Evolutionary conservation across 2,329 filamentous ascomycete genomes (phyloP).

Genomic region (Thielaviopsis punctulata): DNA sequence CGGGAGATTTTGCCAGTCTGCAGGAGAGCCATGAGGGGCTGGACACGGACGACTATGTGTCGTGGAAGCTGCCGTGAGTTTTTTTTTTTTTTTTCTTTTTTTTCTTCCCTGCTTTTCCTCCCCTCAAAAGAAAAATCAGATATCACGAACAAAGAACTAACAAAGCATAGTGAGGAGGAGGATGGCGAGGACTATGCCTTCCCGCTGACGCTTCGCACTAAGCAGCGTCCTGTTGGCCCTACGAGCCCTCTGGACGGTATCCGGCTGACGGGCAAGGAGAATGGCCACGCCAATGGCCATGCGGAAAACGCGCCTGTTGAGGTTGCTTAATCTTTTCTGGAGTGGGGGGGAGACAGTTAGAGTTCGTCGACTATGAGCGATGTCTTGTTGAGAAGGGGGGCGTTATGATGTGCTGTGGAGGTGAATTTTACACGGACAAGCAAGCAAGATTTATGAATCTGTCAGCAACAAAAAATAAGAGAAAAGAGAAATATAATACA

Average conservation of each 20-base stretch:
- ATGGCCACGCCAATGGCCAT: constrained; percentile 1
- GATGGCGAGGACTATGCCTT: constrained; percentile 59
- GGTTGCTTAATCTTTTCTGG: constrained; percentile 2
- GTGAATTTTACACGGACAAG: background rate
- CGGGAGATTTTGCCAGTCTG: constrained; percentile 88
- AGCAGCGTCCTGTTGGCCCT: constrained; percentile 24
- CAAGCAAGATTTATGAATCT: background rate
- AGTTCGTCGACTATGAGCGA: background rate
- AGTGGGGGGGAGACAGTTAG: background rate
- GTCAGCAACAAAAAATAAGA: background rate
- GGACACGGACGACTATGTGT: constrained; percentile 92
- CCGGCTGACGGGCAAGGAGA: constrained; percentile 7
- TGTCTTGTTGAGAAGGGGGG: no score
- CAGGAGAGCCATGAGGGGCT: constrained; percentile 88
- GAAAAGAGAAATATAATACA: background rate
- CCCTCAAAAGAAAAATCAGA: no score
- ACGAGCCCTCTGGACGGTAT: constrained; percentile 12
- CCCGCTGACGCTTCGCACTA: constrained; percentile 38
- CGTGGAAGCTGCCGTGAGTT: constrained; percentile 94
- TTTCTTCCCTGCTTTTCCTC: constrained; percentile 12
- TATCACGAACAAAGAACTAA: constrained; percentile 11
- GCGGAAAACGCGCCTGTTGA: constrained; percentile 2
- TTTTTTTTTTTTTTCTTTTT: background rate
- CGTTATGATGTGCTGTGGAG: background rate
- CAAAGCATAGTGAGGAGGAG: constrained; percentile 82